phyloP scores from a whole-genome alignment of 2,329 filamentous ascomycete genomes.

The Cadophora malorum region DNA sequence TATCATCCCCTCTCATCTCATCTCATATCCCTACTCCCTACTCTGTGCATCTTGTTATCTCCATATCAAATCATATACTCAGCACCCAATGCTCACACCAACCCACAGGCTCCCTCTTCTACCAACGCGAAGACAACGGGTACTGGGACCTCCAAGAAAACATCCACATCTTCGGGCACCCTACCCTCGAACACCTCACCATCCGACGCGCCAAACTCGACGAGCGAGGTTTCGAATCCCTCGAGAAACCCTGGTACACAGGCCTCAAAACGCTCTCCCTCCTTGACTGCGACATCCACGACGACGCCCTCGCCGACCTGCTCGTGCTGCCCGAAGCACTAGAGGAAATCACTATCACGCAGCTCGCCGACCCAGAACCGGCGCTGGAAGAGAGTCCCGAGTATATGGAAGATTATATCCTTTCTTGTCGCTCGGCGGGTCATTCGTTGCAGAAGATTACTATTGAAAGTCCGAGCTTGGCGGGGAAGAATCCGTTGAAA shows the following conservation, averaged over 20 bases:
- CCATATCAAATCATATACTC: background rate
- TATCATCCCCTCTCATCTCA: background rate
- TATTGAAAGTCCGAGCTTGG: constrained; percentile 52
- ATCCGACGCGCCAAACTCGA: constrained; percentile 55
- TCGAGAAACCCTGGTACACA: constrained; percentile 56
- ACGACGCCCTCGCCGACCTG: constrained; percentile 50
- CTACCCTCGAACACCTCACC: constrained; percentile 54
- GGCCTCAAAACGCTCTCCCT: constrained; percentile 52
- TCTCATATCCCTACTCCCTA: background rate
- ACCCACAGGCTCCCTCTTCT: constrained; percentile 47
- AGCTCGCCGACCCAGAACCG: constrained; percentile 46
- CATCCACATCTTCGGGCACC: constrained; percentile 58
- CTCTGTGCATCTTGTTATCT: background rate
- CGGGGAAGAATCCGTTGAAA: constrained; percentile 50
- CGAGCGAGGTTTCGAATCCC: constrained; percentile 54
- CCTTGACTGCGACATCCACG: constrained; percentile 59
- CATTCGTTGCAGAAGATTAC: constrained; percentile 54
- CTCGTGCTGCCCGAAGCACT: constrained; percentile 53
- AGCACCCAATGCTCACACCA: background rate
- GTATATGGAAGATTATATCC: constrained; percentile 55
- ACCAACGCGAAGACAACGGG: constrained; percentile 51
- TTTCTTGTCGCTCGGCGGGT: constrained; percentile 50
- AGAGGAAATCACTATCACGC: constrained; percentile 56
- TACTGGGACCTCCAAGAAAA: constrained; percentile 60
- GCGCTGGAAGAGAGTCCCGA: constrained; percentile 56